Percentiles rank a stretch among this genome's conserved stretches.
Evolutionary conservation across 768 basidiomycete species (phyloP).

Genomic region (Tulasnella calospora): DNA sequence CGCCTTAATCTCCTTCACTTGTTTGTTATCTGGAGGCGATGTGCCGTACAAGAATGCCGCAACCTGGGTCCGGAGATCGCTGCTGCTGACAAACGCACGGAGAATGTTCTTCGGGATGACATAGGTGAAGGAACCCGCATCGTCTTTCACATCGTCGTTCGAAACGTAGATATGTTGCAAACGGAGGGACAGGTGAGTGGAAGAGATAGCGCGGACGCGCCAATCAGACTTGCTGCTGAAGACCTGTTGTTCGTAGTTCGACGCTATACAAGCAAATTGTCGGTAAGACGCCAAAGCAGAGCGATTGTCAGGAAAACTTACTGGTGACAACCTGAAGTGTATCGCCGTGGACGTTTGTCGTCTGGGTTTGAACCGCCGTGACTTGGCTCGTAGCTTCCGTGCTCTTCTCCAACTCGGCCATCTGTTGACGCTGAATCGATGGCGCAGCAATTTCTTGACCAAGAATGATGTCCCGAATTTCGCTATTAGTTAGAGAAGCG

Average conservation of each 20-base stretch:
- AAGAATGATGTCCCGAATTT: slow-evolving; percentile 96
- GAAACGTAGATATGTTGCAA: slow-evolving; percentile 98
- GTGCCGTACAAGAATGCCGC: slow-evolving; percentile 90
- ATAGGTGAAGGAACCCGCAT: slow-evolving; percentile 89
- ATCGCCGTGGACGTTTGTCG: slow-evolving; percentile 96
- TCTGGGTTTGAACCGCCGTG: slow-evolving; percentile 95
- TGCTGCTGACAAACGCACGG: slow-evolving; percentile 85
- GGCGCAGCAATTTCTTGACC: slow-evolving; percentile 98
- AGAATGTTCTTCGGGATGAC: slow-evolving; percentile 97
- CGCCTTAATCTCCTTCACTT: slow-evolving; percentile 98
- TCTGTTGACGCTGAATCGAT: slow-evolving; percentile 82
- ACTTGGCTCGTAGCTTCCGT: slow-evolving; percentile 91
- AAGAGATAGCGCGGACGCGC: slow-evolving; percentile 96
- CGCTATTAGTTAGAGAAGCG: slow-evolving; percentile 91
- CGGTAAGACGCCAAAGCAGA: not conserved
- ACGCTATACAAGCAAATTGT: slow-evolving; percentile 46
- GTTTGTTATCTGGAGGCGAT: slow-evolving; percentile 92
- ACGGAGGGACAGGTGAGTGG: slow-evolving; percentile 92
- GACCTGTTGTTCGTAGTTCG: slow-evolving; percentile 96
- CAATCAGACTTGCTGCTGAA: slow-evolving; percentile 99
- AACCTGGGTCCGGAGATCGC: slow-evolving; percentile 94
- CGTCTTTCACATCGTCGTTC: slow-evolving; percentile 98
- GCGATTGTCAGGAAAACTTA: slow-evolving; percentile 38
- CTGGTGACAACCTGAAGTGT: slow-evolving; percentile 92
- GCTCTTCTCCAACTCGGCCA: slow-evolving; percentile 98